Evolutionary conservation across 192 early-diverging fungal genomes (phyloP), one percentile per base, ranked within the genome.

Genomic region (Rhizophagus sp.): DNA sequence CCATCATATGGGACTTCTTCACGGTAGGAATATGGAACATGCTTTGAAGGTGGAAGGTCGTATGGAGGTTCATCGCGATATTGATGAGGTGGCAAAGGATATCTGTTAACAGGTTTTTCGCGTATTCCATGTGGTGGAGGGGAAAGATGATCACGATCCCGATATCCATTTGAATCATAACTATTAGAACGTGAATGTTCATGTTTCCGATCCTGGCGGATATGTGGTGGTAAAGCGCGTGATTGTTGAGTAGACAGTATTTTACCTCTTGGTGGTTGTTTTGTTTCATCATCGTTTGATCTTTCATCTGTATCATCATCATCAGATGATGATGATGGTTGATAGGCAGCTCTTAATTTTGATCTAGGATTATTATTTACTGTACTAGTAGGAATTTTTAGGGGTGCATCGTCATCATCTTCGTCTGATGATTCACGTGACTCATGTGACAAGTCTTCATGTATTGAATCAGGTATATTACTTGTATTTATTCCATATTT

Each of bases 141-240:
- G 22, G 74, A 3, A 22, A 24, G 27, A 66, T 9, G 11, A 19
- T 72, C 41, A 1, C 39, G 70, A 22, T 74, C 73, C 7, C 52
- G 73, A 30, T 74, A 74, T 34, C 73, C 73, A 74, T 74, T 74
- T 52, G 25, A 49, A 57, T 49, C 73, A 34, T 74, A 52, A 13
- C 47, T 74, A 52, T 25, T 22, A 30, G 73, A 27, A 74, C 73
- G 44, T 13, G 73, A 9, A 27, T 49, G 73, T 0, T 8, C 44
- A 57, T 62, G 25, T 52, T 74, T 25, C 17, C 44, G 52, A 27
- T 74, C 73, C 25, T 74, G 11, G 25, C 73, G 73, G 12, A 74
- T 33, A 30, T 57, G 24, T 27, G 47, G 12, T 57, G 44, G 50
- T 19, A 52, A 12, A 17, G n/a, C 1, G 8, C 27, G 25, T 49